Evolutionary conservation across 23 red algal species (phyloP).

Genomic region (Gracilaria vermiculophylla): DNA sequence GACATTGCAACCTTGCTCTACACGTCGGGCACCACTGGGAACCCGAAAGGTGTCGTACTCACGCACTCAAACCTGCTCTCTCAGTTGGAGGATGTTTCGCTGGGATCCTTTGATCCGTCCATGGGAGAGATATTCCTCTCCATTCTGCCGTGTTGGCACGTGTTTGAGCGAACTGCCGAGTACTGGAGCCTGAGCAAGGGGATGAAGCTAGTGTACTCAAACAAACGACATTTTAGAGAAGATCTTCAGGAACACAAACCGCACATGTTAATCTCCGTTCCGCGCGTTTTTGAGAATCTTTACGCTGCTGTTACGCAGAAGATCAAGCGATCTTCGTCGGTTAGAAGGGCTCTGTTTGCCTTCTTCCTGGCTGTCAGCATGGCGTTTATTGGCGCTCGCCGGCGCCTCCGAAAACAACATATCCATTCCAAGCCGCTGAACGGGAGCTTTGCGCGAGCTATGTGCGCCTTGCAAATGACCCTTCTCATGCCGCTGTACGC

Average conservation of each 20-base stretch:
- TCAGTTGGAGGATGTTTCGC: conserved; percentile 64
- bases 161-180: conserved; percentile 88
- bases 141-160: conserved; percentile 97
- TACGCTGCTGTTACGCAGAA: conserved; percentile 65
- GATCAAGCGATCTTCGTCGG: conserved; percentile 22
- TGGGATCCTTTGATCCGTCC: conserved; percentile 59
- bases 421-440: conserved; percentile 2
- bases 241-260: conserved; percentile 77
- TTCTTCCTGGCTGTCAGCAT: conserved; percentile 50
- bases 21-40: conserved; percentile 92
- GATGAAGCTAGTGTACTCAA: conserved; percentile 78
- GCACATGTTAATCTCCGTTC: conserved; percentile 82
- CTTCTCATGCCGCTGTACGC: conserved; percentile 73
- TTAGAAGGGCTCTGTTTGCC: conserved; percentile 44
- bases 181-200: conserved; percentile 76
- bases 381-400: conserved; percentile 43
- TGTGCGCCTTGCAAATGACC: conserved; percentile 18
- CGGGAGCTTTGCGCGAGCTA: not conserved
- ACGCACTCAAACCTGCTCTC: conserved; percentile 85
- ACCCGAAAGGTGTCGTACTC: conserved; percentile 87
- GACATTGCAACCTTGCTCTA: conserved; percentile 90
- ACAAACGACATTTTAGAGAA: conserved; percentile 83
- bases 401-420: conserved; percentile 23
- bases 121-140: conserved; percentile 87
- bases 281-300: conserved; percentile 91